These are phyloP conservation scores for Tylopilus rubrobrunneus DNA, from an alignment of 768 basidiomycete genomes.

Conservation along the genomic window DNA sequence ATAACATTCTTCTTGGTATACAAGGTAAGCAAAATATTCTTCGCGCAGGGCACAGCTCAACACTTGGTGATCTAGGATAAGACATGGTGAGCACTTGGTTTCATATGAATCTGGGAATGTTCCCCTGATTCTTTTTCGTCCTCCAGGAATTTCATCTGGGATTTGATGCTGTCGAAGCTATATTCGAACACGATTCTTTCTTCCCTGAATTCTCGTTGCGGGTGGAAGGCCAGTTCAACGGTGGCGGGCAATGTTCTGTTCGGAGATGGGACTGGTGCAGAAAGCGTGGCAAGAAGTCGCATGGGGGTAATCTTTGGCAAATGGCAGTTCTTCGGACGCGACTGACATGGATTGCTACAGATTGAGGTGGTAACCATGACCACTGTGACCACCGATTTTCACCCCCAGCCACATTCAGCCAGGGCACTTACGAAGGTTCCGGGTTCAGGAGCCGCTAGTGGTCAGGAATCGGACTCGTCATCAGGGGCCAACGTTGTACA, in stretches of 20 bases:
- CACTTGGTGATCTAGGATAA: background rate
- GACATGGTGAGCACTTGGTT: constrained; percentile 1
- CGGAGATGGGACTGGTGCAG: background rate
- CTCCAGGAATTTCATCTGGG: constrained; percentile 19
- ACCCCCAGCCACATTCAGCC: background rate
- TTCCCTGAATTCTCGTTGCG: constrained; percentile 19
- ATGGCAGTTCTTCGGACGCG: too few relatives aligned
- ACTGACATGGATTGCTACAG: background rate
- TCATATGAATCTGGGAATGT: background rate
- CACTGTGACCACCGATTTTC: background rate
- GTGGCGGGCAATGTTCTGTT: constrained; percentile 9
- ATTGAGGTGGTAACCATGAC: constrained; percentile 1
- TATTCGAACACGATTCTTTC: constrained; percentile 26
- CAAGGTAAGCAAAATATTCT: constrained; percentile 6
- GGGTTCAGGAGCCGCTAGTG: background rate
- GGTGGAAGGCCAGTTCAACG: constrained; percentile 14
- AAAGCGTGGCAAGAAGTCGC: background rate
- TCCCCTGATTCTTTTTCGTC: background rate
- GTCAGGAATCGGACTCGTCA: background rate
- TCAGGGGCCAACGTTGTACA: background rate
- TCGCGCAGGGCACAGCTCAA: background rate
- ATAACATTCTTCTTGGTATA: constrained; percentile 18
- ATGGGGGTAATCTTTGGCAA: constrained; percentile 4
- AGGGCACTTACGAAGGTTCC: background rate
- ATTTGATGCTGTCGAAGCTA: constrained; percentile 26